These are phyloP conservation scores for Mycena filopes DNA, from an alignment of 768 basidiomycete species.

Conservation along the genomic window DNA sequence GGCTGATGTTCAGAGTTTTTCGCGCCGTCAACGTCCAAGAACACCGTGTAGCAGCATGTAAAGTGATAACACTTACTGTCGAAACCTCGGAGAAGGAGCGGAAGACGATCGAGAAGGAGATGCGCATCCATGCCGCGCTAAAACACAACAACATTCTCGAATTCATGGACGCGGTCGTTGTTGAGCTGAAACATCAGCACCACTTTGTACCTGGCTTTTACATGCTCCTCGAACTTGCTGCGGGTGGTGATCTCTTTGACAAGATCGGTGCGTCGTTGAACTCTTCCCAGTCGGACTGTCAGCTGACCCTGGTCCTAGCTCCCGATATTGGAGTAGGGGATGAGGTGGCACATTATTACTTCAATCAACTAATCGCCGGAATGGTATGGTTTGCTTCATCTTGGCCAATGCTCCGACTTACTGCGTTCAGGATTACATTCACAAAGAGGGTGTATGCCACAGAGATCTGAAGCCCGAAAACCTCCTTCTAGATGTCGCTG, in stretches of 20 bases:
- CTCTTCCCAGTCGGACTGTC: not conserved
- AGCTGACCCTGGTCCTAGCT: constrained; percentile 54
- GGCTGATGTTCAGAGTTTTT: constrained; percentile 70
- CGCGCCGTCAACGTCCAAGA: constrained; percentile 77
- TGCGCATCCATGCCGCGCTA: constrained; percentile 84
- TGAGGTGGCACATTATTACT: constrained; percentile 91
- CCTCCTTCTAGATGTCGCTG: constrained; percentile 83
- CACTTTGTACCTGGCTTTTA: constrained; percentile 85
- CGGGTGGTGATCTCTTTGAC: constrained; percentile 96
- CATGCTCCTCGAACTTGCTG: constrained; percentile 92
- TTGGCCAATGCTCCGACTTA: not conserved
- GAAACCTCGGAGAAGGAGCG: constrained; percentile 74
- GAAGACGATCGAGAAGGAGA: constrained; percentile 91
- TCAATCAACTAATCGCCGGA: constrained; percentile 85
- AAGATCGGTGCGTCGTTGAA: constrained; percentile 82
- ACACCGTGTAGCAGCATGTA: constrained; percentile 86
- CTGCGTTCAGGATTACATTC: constrained; percentile 76
- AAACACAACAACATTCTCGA: constrained; percentile 86
- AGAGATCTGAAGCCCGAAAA: constrained; percentile 99
- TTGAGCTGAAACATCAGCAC: constrained; percentile 69
- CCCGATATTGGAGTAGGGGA: constrained; percentile 91
- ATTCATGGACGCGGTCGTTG: constrained; percentile 81
- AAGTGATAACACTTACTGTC: constrained; percentile 74
- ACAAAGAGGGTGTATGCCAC: constrained; percentile 91
- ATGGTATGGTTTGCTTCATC: constrained; percentile 62